Conservation (phyloP, 768 basidiomycete genomes). For the Psilocybe azurescens region DNA sequence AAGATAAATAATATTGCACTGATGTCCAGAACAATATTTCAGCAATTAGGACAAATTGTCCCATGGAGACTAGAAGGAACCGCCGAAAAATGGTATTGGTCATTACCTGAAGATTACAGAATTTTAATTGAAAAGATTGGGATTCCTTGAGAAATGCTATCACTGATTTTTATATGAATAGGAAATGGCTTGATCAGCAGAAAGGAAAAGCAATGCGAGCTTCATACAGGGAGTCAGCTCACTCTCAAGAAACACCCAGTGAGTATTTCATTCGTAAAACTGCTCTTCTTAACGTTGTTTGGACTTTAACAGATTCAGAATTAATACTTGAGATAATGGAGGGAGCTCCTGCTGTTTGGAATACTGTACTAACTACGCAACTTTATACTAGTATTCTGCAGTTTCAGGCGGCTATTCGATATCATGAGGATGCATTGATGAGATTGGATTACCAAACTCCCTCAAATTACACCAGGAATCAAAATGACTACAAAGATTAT, state of each 20-base stretch:
- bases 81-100: constrained; percentile 37
- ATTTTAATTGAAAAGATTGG: constrained; percentile 30
- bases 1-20: constrained; percentile 31
- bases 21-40: constrained; percentile 22
- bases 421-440: constrained; percentile 26
- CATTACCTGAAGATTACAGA: constrained; percentile 14
- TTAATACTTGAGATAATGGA: constrained; percentile 40
- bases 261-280: constrained; percentile 39
- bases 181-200: constrained; percentile 33
- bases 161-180: constrained; percentile 36
- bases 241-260: constrained; percentile 34
- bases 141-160: constrained; percentile 30
- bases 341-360: constrained; percentile 35
- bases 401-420: constrained; percentile 28
- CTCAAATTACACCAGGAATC: not conserved
- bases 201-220: constrained; percentile 30
- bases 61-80: constrained; percentile 29
- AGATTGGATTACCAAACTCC: constrained; percentile 10
- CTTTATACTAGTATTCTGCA: constrained; percentile 20
- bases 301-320: constrained; percentile 28
- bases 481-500: not conserved
- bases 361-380: constrained; percentile 28
- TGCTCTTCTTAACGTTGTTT: constrained; percentile 23
- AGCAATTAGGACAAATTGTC: constrained; percentile 34
- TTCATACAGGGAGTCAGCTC: constrained; percentile 30